Evolutionary conservation across 192 early-diverging fungal species (phyloP).

Genomic region (Pilobolus umbonatus): DNA sequence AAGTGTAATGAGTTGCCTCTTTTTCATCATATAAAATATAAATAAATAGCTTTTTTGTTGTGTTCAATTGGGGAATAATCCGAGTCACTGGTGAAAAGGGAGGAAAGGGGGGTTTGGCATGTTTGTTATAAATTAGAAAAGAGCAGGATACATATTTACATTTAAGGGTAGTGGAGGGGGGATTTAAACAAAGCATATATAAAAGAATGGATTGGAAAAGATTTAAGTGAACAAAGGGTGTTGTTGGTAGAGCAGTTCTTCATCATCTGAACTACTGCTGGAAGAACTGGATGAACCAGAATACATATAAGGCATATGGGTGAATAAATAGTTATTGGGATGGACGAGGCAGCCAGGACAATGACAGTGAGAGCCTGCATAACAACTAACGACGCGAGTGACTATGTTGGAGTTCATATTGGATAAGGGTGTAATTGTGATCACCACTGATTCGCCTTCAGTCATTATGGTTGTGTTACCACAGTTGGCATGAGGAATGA

Average conservation of each 20-base stretch:
- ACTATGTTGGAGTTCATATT: slow-evolving; percentile 1
- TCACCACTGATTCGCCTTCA: slow-evolving; percentile 29
- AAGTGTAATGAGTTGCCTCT: too few species aligned
- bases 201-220: background rate
- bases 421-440: slow-evolving; percentile 24
- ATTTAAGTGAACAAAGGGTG: background rate
- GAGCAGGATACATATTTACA: too few species aligned
- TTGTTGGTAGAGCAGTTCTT: slow-evolving; percentile 14
- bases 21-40: too few species aligned
- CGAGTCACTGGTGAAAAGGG: too few species aligned
- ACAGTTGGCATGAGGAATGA: background rate
- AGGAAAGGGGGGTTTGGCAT: too few species aligned
- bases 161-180: background rate
- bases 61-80: too few species aligned
- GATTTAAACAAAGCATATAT: background rate
- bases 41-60: too few species aligned
- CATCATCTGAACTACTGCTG: slow-evolving; percentile 22
- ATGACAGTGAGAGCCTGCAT: slow-evolving; percentile 17
- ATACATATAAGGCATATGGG: background rate
- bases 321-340: slow-evolving; percentile 16
- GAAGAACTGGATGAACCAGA: slow-evolving; percentile 8
- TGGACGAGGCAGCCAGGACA: slow-evolving; percentile 35
- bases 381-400: slow-evolving; percentile 30
- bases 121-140: too few species aligned
- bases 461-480: background rate